These are phyloP conservation scores for Alternaria ventricosa DNA, from an alignment of 2,329 filamentous ascomycete genomes.

Conservation along the genomic window DNA sequence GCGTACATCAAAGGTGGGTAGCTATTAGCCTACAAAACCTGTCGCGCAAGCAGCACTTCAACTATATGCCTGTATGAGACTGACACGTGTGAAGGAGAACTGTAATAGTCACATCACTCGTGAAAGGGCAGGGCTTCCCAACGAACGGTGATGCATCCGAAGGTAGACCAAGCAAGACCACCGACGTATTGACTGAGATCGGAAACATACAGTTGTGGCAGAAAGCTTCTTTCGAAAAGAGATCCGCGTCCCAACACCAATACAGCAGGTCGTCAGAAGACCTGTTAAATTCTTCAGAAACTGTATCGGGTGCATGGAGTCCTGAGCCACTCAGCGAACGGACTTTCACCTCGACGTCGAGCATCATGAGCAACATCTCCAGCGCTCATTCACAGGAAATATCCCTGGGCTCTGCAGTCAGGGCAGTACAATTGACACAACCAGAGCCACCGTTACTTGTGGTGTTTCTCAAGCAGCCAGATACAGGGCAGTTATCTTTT, in stretches of 20 bases:
- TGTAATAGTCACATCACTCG: background rate
- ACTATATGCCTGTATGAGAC: background rate
- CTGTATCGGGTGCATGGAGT: background rate
- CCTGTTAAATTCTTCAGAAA: background rate
- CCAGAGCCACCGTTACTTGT: background rate
- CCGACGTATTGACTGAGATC: background rate
- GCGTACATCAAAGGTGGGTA: background rate
- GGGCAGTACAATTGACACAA: background rate
- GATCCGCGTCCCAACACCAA: background rate
- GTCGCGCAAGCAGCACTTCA: background rate
- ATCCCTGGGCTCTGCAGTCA: background rate
- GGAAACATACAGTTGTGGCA: background rate
- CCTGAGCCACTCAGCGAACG: background rate
- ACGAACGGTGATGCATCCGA: background rate
- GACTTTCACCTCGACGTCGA: background rate
- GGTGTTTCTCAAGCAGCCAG: background rate
- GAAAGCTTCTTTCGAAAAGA: background rate
- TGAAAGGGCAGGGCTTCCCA: background rate
- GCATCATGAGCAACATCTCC: background rate
- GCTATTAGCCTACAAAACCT: background rate
- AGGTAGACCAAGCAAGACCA: background rate
- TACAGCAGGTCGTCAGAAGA: background rate
- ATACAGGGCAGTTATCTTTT: background rate
- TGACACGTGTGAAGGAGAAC: background rate
- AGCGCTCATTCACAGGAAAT: background rate